phyloP scores from a whole-genome alignment of 2,329 filamentous ascomycete species.

The Zelopaecilomyces penicillatus region DNA sequence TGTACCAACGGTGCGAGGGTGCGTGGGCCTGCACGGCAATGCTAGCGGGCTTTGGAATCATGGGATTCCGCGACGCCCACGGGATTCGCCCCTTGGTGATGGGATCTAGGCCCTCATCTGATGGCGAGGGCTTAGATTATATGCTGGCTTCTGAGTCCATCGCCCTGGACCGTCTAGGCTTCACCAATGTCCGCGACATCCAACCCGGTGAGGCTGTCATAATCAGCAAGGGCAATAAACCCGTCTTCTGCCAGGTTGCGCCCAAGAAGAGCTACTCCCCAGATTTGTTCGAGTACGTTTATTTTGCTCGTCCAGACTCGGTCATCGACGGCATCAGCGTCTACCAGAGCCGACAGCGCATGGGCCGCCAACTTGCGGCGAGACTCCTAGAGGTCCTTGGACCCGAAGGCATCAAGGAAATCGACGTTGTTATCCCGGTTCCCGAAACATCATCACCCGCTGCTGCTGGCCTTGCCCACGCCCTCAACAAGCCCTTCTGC shows the following conservation, averaged over 20 bases:
- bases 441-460: constrained; percentile 35
- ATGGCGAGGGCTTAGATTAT: constrained; percentile 61
- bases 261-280: constrained; percentile 63
- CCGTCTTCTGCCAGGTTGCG: constrained; percentile 68
- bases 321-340: constrained; percentile 85
- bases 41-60: constrained; percentile 7
- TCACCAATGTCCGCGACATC: constrained; percentile 67
- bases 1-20: constrained; percentile 3
- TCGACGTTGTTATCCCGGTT: constrained; percentile 49
- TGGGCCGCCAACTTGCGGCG: constrained; percentile 74
- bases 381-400: constrained; percentile 61
- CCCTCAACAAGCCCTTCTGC: constrained; percentile 66
- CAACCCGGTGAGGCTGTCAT: constrained; percentile 79
- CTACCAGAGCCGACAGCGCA: constrained; percentile 72
- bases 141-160: constrained; percentile 89
- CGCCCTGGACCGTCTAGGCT: constrained; percentile 73
- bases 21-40: constrained; percentile 7
- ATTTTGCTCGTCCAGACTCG: constrained; percentile 76
- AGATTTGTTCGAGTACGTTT: constrained; percentile 76
- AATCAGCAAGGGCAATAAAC: constrained; percentile 66
- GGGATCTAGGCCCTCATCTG: constrained; percentile 62
- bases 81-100: constrained; percentile 77
- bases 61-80: constrained; percentile 23
- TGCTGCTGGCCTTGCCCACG: constrained; percentile 66
- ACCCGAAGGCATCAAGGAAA: constrained; percentile 60